Evolutionary conservation across 148 eudicot genomes (phyloP), one percentile per base, ranked within the genome.

Genomic region (Diospyros kaki): DNA sequence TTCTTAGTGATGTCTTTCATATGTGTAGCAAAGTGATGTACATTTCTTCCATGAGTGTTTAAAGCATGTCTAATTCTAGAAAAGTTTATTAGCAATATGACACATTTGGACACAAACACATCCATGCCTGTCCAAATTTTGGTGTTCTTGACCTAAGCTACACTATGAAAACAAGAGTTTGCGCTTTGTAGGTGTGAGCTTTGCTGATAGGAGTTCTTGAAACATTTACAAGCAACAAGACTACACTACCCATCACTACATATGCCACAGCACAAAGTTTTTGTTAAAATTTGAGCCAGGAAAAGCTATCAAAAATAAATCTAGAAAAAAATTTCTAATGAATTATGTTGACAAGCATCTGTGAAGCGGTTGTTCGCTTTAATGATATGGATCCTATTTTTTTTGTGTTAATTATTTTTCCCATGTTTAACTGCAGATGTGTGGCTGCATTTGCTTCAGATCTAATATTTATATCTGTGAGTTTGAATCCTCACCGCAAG

Each of bases 361-460:
- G 2, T 28, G 9, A 46, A 60, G 45, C 12, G 28, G 9, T 58
- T 14, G 41, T 39, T 42, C 18, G 44, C 12, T 39, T 9, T 12
- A 9, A 9, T 38, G 8, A 28, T 53, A 10, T 69, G 58, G 45
- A 73, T 62, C 40, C 45, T 2, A 1, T 5, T 61, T 50, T 14
- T 41, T 18, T 40, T 42, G 62, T 50, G 38, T 39, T 40, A 9
- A 48, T 62, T 14, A 62, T 42, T 7, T 77, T 41, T 60, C 41
- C 10, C 48, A 46, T 76, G 40, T 5, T 73, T 72, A 66, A 50
- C 45, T 77, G 82, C 95, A 96, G 99, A 83, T 95, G 99, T 73
- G 98, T 91, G 53, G 92, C 78, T 52, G 93, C 98, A 66, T 96
- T 77, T 86, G 86, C 90, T 81, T 96, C 99, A 69, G 99, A 96